phyloP scores from a whole-genome alignment of 2,329 filamentous ascomycete genomes.

The Pseudovirgaria hyperparasitica region DNA sequence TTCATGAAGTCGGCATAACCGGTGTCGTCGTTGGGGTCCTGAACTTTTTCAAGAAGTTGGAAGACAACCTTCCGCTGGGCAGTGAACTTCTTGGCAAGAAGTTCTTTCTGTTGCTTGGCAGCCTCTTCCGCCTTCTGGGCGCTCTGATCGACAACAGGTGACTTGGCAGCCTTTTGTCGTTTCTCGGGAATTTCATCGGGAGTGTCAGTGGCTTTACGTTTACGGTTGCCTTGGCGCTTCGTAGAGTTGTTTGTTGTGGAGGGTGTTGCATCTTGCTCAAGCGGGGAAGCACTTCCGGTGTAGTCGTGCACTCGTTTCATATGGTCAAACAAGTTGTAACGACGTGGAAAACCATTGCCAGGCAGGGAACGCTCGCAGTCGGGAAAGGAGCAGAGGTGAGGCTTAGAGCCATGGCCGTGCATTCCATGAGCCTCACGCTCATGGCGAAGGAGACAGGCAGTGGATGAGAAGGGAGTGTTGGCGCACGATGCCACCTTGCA shows the following conservation, averaged over 20 bases:
- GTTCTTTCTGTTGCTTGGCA: constrained; percentile 13
- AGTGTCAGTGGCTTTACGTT: constrained; percentile 17
- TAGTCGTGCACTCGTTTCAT: constrained; percentile 85
- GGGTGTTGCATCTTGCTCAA: constrained; percentile 13
- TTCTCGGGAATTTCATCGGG: constrained; percentile 19
- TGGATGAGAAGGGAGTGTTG: constrained; percentile 84
- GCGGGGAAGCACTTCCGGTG: constrained; percentile 18
- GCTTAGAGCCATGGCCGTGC: constrained; percentile 88
- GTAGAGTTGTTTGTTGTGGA: constrained; percentile 13
- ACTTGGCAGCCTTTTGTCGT: constrained; percentile 19
- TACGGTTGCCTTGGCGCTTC: constrained; percentile 10
- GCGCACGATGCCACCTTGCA: constrained; percentile 80
- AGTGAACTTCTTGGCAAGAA: constrained; percentile 17
- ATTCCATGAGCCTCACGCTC: constrained; percentile 93
- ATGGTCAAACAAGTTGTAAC: constrained; percentile 94
- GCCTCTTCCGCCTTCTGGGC: constrained; percentile 18
- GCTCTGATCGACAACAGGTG: constrained; percentile 7
- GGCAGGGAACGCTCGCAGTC: constrained; percentile 73
- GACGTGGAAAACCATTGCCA: constrained; percentile 83
- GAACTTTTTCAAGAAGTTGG: constrained; percentile 17
- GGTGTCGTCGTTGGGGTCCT: constrained; percentile 20
- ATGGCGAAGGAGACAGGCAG: constrained; percentile 84
- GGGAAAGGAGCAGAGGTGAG: constrained; percentile 75
- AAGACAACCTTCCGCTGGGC: constrained; percentile 23
- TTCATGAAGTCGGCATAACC: too few relatives aligned